These are phyloP conservation scores for Ustilago bromivora DNA, from an alignment of 1,284 basidiomycete genomes.

Conservation along the genomic window DNA sequence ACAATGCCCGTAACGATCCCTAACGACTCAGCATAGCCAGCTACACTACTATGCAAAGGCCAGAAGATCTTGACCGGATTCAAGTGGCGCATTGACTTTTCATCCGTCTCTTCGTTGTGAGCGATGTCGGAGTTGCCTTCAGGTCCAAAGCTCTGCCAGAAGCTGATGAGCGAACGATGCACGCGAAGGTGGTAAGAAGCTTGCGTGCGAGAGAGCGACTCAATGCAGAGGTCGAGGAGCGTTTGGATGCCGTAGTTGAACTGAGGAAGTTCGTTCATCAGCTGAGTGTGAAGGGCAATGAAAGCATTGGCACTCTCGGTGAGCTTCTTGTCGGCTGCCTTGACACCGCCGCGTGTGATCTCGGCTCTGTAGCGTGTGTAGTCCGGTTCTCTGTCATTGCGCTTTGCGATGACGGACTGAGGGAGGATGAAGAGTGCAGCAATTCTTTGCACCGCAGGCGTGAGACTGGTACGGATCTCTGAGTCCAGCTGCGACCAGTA, in stretches of 20 bases:
- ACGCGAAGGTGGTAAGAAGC: conserved; percentile 61
- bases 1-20: conserved; percentile 28
- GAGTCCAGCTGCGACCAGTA: conserved; percentile 51
- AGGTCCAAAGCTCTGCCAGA: conserved; percentile 41
- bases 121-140: conserved; percentile 40
- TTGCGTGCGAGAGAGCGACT: conserved; percentile 67
- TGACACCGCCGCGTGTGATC: conserved; percentile 28
- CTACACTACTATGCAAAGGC: conserved; percentile 43
- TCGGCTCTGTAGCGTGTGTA: conserved; percentile 65
- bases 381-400: conserved; percentile 68
- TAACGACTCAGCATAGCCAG: conserved; percentile 43
- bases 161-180: conserved; percentile 36
- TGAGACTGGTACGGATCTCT: conserved; percentile 48
- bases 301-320: conserved; percentile 67
- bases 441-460: conserved; percentile 65
- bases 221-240: conserved; percentile 68
- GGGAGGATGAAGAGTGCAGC: conserved; percentile 55
- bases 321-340: conserved; percentile 50
- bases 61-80: conserved; percentile 58
- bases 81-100: conserved; percentile 44
- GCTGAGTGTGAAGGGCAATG: conserved; percentile 69
- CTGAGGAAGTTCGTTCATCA: conserved; percentile 70
- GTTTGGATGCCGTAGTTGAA: conserved; percentile 68
- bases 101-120: conserved; percentile 38
- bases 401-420: conserved; percentile 66